Conservation (phyloP, 345 rosid species). For the Combretum micranthum region DNA sequence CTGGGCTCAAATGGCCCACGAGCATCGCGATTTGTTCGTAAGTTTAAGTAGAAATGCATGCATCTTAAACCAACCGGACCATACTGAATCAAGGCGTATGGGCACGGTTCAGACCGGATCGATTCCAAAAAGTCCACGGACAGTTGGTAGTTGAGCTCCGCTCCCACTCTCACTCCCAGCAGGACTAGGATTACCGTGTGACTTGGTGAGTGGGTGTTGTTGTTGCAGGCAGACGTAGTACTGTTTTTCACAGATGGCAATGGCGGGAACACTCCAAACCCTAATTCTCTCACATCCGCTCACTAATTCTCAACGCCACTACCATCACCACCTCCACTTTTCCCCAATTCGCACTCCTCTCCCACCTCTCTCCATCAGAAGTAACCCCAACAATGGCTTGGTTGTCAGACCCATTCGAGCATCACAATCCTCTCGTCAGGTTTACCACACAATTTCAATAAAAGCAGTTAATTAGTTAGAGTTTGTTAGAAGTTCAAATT, state of each 20-base stretch:
- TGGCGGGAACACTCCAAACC: constrained; percentile 47
- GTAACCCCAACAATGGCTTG: constrained; percentile 12
- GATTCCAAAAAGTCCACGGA: no score
- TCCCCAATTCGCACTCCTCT: constrained; percentile 8
- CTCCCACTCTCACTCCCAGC: no score
- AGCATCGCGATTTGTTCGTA: no score
- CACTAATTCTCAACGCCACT: constrained; percentile 6
- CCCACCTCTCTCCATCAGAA: constrained; percentile 16
- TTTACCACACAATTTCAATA: neutral
- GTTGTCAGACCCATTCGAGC: constrained; percentile 34
- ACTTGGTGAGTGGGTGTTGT: no score
- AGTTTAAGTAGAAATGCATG: no score
- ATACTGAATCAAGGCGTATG: no score
- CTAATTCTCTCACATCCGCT: constrained; percentile 13
- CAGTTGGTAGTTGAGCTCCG: no score
- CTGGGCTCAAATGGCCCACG: no score
- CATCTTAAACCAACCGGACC: no score
- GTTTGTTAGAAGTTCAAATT: neutral
- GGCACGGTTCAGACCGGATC: no score
- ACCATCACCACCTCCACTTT: constrained; percentile 7
- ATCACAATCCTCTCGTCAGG: constrained; percentile 37
- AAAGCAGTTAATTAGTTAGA: neutral
- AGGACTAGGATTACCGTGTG: no score
- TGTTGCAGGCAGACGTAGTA: neutral
- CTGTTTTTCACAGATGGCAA: constrained; percentile 5